phyloP scores from a whole-genome alignment of 1,284 basidiomycete species.

The Tremellales sp. region DNA sequence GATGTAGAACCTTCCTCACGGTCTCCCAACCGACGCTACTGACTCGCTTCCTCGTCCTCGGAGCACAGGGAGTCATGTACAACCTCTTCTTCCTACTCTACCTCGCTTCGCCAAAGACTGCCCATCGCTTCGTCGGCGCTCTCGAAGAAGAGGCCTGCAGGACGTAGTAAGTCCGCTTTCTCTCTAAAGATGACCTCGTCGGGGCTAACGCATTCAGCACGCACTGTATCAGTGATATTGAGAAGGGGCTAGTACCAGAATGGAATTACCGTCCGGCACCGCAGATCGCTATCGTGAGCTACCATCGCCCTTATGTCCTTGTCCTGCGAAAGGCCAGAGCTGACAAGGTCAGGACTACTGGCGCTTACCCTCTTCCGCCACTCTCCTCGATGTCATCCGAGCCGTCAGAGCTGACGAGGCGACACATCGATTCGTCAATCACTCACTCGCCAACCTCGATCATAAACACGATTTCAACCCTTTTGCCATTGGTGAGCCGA shows the following conservation, averaged over 20 bases:
- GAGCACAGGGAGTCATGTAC: slow-evolving; percentile 81
- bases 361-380: slow-evolving; percentile 70
- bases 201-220: slow-evolving; percentile 60
- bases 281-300: slow-evolving; percentile 68
- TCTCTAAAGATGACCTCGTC: neutral
- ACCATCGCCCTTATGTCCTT: neutral
- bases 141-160: slow-evolving; percentile 92
- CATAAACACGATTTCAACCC: slow-evolving; percentile 76
- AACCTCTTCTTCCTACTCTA: slow-evolving; percentile 87
- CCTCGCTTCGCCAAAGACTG: slow-evolving; percentile 71
- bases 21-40: slow-evolving; percentile 70
- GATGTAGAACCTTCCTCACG: slow-evolving; percentile 84
- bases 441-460: slow-evolving; percentile 81
- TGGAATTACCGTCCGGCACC: slow-evolving; percentile 74
- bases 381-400: slow-evolving; percentile 79
- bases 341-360: slow-evolving; percentile 63
- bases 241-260: slow-evolving; percentile 78
- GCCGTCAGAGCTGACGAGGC: slow-evolving; percentile 90
- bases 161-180: slow-evolving; percentile 62
- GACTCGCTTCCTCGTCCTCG: slow-evolving; percentile 75
- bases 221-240: slow-evolving; percentile 74
- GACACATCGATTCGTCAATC: slow-evolving; percentile 88
- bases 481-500: slow-evolving; percentile 83
- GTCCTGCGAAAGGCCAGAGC: too few species aligned
- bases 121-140: slow-evolving; percentile 92